A percentile compares a stretch with the other conserved stretches of the same genome.
These are phyloP conservation scores for Corinectria fuckeliana DNA, from an alignment of 2,329 filamentous ascomycete species.

Conservation along the genomic window DNA sequence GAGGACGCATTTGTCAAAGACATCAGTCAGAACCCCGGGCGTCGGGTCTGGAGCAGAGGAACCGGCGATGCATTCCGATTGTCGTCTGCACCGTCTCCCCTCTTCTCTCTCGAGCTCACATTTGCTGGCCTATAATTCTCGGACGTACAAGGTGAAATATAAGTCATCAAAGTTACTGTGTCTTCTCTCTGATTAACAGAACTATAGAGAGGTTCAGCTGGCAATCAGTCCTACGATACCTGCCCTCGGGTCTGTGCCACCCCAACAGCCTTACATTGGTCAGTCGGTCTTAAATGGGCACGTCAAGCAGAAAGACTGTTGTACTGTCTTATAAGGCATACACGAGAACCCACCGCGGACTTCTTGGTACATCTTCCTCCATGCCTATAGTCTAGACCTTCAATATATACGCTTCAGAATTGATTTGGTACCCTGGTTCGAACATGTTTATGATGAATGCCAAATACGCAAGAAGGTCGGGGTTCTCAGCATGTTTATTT, in stretches of 20 bases:
- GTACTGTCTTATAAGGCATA: background rate
- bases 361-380: background rate
- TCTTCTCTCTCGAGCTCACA: background rate
- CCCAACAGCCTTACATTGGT: background rate
- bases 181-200: background rate
- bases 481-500: background rate
- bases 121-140: background rate
- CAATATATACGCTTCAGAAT: too few species aligned
- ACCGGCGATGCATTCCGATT: conserved; percentile 1
- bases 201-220: background rate
- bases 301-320: background rate
- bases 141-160: background rate
- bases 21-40: background rate
- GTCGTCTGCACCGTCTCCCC: background rate
- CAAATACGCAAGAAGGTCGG: background rate
- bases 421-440: background rate
- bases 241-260: background rate
- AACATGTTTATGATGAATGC: background rate
- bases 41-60: conserved; percentile 3
- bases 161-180: background rate
- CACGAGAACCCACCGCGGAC: background rate
- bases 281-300: background rate
- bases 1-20: background rate
- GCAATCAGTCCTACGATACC: background rate
- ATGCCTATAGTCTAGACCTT: background rate